Conservation (phyloP, 805 yeast genomes). For the Wickerhamiella galacta region DNA sequence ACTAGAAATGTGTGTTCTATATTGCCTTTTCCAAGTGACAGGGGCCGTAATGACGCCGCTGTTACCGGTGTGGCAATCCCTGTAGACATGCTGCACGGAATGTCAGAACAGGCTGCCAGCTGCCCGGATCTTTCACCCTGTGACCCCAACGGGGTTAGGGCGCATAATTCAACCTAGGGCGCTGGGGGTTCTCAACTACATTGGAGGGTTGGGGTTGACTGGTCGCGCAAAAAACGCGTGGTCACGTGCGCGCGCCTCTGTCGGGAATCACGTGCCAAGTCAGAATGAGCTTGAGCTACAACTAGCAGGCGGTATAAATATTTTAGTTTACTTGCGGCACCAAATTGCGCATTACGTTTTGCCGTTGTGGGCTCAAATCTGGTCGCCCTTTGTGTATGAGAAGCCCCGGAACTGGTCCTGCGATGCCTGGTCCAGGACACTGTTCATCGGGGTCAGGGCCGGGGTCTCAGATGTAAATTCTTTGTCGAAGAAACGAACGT, state of each 20-base stretch:
- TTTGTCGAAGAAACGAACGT: slow-evolving; percentile 81
- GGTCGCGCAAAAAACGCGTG: too few relatives aligned
- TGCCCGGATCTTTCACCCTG: neutral
- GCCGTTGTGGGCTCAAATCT: too few relatives aligned
- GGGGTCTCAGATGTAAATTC: slow-evolving; percentile 93
- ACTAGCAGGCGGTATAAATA: too few relatives aligned
- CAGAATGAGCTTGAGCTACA: too few relatives aligned
- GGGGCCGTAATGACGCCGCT: slow-evolving; percentile 52
- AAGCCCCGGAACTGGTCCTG: slow-evolving; percentile 97
- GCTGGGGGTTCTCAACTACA: too few relatives aligned
- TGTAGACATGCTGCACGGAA: slow-evolving; percentile 16
- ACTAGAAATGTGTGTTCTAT: slow-evolving; percentile 79
- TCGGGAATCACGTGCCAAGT: too few relatives aligned
- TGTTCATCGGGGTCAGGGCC: slow-evolving; percentile 84
- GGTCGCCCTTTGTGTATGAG: slow-evolving; percentile 38
- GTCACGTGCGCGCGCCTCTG: too few relatives aligned
- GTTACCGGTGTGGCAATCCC: slow-evolving; percentile 29
- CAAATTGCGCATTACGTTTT: too few relatives aligned
- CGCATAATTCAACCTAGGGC: neutral
- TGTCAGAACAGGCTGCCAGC: slow-evolving; percentile 1
- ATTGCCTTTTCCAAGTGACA: slow-evolving; percentile 67
- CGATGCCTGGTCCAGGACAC: slow-evolving; percentile 66
- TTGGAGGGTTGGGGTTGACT: too few relatives aligned
- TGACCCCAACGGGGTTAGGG: slow-evolving; percentile 3
- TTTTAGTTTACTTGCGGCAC: too few relatives aligned